These are phyloP conservation scores for Diospyros kaki DNA, from an alignment of 148 eudicot genomes.

Conservation along the genomic window DNA sequence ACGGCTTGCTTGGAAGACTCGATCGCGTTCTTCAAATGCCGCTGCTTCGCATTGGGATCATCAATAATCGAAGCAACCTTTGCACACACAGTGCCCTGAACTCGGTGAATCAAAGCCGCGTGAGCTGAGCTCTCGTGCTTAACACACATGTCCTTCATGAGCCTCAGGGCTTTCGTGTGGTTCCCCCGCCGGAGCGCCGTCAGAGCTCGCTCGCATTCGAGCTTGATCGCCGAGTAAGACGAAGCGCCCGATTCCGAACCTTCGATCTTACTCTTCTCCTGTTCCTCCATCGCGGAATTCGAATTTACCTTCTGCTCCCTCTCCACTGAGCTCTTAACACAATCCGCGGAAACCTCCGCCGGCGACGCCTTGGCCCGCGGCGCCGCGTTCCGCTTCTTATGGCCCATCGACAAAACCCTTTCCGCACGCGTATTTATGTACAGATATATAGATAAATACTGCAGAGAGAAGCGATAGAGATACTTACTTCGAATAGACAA, in stretches of 20 bases:
- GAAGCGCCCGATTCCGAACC: slow-evolving; percentile 14
- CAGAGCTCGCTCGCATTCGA: slow-evolving; percentile 71
- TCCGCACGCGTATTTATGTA: slow-evolving; percentile 18
- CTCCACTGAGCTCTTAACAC: neutral
- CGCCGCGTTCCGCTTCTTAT: slow-evolving; percentile 50
- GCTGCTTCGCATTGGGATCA: slow-evolving; percentile 53
- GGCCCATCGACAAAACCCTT: slow-evolving; percentile 40
- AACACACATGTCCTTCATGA: slow-evolving; percentile 61
- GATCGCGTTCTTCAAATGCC: slow-evolving; percentile 55
- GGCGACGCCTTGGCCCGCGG: slow-evolving; percentile 43
- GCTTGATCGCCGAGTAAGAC: slow-evolving; percentile 33
- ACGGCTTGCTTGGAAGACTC: slow-evolving; percentile 65
- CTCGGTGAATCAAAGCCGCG: slow-evolving; percentile 51
- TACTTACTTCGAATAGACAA: slow-evolving; percentile 16
- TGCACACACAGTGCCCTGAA: slow-evolving; percentile 61
- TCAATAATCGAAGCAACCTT: slow-evolving; percentile 60
- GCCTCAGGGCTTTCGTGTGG: slow-evolving; percentile 63
- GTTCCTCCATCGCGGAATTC: neutral
- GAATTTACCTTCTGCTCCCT: slow-evolving; percentile 11
- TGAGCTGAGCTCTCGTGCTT: slow-evolving; percentile 41
- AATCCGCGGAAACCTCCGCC: slow-evolving; percentile 7
- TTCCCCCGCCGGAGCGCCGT: slow-evolving; percentile 63
- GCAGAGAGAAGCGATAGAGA: neutral
- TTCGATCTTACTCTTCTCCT: slow-evolving; percentile 6
- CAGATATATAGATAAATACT: neutral